phyloP scores from a whole-genome alignment of 768 basidiomycete species.

The Pleurotus giganteus region DNA sequence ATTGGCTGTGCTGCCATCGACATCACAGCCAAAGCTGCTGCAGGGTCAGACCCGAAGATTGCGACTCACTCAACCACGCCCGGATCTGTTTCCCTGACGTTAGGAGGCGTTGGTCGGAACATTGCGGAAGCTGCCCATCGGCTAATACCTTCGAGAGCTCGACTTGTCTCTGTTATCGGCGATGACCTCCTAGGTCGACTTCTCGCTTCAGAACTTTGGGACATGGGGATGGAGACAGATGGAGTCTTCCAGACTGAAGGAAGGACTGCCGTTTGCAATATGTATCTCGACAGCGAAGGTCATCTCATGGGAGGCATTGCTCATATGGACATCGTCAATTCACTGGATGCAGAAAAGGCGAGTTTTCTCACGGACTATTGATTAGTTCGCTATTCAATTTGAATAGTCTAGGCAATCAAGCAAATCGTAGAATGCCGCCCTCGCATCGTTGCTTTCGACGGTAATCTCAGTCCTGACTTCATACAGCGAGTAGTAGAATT shows the following conservation, averaged over 20 bases:
- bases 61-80: constrained; percentile 69
- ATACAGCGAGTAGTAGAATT: constrained; percentile 51
- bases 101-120: constrained; percentile 95
- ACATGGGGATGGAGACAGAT: constrained; percentile 78
- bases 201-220: constrained; percentile 52
- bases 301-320: constrained; percentile 83
- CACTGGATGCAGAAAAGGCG: constrained; percentile 46
- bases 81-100: constrained; percentile 65
- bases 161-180: constrained; percentile 78
- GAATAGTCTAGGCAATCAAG: constrained; percentile 43
- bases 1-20: constrained; percentile 91
- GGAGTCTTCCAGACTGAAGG: constrained; percentile 49
- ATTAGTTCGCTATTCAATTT: background rate
- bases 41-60: constrained; percentile 33
- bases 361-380: background rate
- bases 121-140: constrained; percentile 88
- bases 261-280: constrained; percentile 81
- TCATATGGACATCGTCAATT: constrained; percentile 77
- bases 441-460: constrained; percentile 68
- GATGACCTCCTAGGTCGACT: constrained; percentile 74
- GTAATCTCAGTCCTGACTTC: constrained; percentile 59
- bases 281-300: constrained; percentile 73
- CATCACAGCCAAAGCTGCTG: constrained; percentile 58
- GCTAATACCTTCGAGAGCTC: constrained; percentile 35
- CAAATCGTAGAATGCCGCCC: constrained; percentile 51